Evolutionary conservation across 192 early-diverging fungal species (phyloP), one percentile per base, ranked within the genome.

Genomic region (Coemansia sp.): DNA sequence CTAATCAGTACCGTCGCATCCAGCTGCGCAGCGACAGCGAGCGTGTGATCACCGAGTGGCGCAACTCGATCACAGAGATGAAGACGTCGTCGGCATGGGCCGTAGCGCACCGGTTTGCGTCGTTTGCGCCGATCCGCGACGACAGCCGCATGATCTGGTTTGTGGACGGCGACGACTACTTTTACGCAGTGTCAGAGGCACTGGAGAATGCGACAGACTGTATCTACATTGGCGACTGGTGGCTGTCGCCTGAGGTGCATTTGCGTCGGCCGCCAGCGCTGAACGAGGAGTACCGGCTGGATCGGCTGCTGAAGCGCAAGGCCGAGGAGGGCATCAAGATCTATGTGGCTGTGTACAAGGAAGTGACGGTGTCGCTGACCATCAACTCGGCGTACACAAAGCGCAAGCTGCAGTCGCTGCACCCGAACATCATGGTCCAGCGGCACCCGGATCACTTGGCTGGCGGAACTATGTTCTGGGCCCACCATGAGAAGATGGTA

Each of bases 231-330:
- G 86, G 82, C 25, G 92, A 93, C 79, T 93, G 93, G 93, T 94
- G 92, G 89, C 78, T 94, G 60, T 89, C 89, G 39, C 94, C 94
- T 14, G 94, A 95, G 66, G 62, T 95, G 85, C 93, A 91, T 63
- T 72, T 95, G 47, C 86, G 88, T 3, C 84, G 92, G 25, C 91
- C 92, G 29, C 85, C 88, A 19, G 78, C 79, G 47, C 83, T 89
- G 45, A 89, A 93, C 56, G 83, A 90, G 51, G 84, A 92, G 51
- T 93, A 85, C 64, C 84, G 94, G 14, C 61, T 96, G 8, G 94
- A 96, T 68, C 79, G 87, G 14, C 65, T 94, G 39, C 81, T 96
- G 8, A 76, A 92, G 70, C 79, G 84, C 63, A 93, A 93, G 69
- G 93, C 93, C 39, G 83, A 85, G 54, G 86, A 93, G 74, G 93